Evolutionary conservation across 805 yeast genomes (phyloP).

Genomic region (Isabelozyma rhagii): DNA sequence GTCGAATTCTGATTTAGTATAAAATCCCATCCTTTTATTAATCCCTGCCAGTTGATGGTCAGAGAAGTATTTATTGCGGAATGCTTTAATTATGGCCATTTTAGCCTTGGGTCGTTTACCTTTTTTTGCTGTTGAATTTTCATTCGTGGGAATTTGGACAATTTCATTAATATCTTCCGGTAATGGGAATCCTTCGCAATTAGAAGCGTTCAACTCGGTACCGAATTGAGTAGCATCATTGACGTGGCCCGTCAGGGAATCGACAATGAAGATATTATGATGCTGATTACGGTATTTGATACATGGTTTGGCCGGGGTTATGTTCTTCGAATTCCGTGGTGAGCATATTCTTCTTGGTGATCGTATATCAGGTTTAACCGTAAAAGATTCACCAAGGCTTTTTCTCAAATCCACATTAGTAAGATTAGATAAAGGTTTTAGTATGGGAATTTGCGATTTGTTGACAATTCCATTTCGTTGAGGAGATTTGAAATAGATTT

Average conservation of each 20-base stretch:
- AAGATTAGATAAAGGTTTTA: slow-evolving; percentile 22
- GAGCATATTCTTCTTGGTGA: slow-evolving; percentile 44
- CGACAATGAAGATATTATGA: slow-evolving; percentile 48
- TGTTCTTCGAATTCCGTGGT: slow-evolving; percentile 30
- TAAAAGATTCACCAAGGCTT: slow-evolving; percentile 3
- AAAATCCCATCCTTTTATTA: slow-evolving; percentile 23
- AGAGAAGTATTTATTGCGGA: slow-evolving; percentile 13
- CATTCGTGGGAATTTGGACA: slow-evolving; percentile 56
- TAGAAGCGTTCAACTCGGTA: slow-evolving; percentile 62
- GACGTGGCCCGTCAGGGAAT: slow-evolving; percentile 56
- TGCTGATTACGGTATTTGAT: slow-evolving; percentile 17
- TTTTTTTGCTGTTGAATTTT: slow-evolving; percentile 6
- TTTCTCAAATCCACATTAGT: slow-evolving; percentile 11
- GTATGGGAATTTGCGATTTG: slow-evolving; percentile 20
- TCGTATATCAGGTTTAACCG: slow-evolving; percentile 8
- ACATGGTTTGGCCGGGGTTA: slow-evolving; percentile 29
- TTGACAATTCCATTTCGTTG: slow-evolving; percentile 7
- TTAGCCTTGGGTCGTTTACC: slow-evolving; percentile 17
- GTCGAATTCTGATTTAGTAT: slow-evolving; percentile 25
- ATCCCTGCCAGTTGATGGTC: not conserved
- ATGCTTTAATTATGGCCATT: slow-evolving; percentile 42
- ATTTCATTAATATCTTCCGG: slow-evolving; percentile 57
- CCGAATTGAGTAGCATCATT: slow-evolving; percentile 69
- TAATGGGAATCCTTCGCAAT: slow-evolving; percentile 58
- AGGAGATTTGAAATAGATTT: slow-evolving; percentile 15